Conservation (phyloP, 345 rosid species). For the Cardamine chenopodiifolia region DNA sequence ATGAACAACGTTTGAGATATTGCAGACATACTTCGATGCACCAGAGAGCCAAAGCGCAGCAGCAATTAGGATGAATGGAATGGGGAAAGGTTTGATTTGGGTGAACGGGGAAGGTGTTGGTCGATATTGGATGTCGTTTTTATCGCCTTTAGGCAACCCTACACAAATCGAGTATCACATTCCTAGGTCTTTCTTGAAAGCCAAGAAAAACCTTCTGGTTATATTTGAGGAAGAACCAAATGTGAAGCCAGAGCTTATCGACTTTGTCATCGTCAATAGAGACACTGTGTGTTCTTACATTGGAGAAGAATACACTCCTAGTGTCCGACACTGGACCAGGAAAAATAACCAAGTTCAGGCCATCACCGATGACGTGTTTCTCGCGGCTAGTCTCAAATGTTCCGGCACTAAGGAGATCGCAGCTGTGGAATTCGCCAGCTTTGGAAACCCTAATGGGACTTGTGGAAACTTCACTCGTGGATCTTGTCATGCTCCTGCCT, state of each 20-base stretch:
- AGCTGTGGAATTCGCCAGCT: constrained; percentile 78
- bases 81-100: constrained; percentile 91
- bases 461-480: constrained; percentile 65
- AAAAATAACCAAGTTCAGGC: constrained; percentile 43
- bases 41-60: constrained; percentile 70
- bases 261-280: constrained; percentile 57
- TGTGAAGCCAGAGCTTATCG: constrained; percentile 54
- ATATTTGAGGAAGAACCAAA: constrained; percentile 71
- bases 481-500: constrained; percentile 52
- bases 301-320: constrained; percentile 63
- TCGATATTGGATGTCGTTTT: constrained; percentile 74
- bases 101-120: constrained; percentile 83
- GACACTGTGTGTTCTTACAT: constrained; percentile 74
- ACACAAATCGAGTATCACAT: constrained; percentile 85
- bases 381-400: constrained; percentile 60
- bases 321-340: constrained; percentile 57
- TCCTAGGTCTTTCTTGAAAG: constrained; percentile 76
- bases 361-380: constrained; percentile 44
- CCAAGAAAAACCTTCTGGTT: constrained; percentile 62
- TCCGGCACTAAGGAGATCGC: constrained; percentile 51
- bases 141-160: constrained; percentile 68
- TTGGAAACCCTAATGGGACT: constrained; percentile 70
- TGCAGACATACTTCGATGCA: constrained; percentile 65
- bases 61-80: constrained; percentile 57
- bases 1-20: constrained; percentile 23